phyloP scores from a whole-genome alignment of 768 basidiomycete species.

The Lactarius vividus region DNA sequence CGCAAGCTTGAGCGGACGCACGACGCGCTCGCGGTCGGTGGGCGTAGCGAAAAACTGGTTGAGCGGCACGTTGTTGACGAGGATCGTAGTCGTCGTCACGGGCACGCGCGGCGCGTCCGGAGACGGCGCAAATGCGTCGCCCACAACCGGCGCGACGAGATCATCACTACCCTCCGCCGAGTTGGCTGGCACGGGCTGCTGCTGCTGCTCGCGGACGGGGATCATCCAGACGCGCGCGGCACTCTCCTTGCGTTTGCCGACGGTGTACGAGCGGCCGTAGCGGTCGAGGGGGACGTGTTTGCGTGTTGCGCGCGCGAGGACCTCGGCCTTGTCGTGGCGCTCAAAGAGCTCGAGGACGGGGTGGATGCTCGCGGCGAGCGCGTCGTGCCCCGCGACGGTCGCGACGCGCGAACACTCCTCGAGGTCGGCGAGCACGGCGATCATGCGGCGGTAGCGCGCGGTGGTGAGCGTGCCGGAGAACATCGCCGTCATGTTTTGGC shows the following conservation, averaged over 20 bases:
- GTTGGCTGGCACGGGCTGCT: neutral
- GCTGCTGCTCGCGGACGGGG: constrained; percentile 41
- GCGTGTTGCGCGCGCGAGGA: constrained; percentile 47
- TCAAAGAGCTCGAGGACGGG: constrained; percentile 63
- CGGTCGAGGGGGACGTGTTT: constrained; percentile 65
- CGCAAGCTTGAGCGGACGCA: constrained; percentile 81
- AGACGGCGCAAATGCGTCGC: constrained; percentile 21
- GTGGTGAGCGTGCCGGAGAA: constrained; percentile 63
- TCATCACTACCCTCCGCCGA: neutral
- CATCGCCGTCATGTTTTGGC: constrained; percentile 53
- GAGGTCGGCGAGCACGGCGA: constrained; percentile 61
- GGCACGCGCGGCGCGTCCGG: constrained; percentile 27
- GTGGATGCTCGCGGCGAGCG: constrained; percentile 49
- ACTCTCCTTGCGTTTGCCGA: constrained; percentile 87
- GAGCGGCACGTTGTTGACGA: constrained; percentile 84
- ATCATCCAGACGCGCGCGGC: constrained; percentile 94
- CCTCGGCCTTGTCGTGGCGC: constrained; percentile 53
- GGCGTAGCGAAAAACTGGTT: constrained; percentile 73
- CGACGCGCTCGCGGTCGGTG: constrained; percentile 74
- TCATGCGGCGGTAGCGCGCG: constrained; percentile 65
- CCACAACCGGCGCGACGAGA: constrained; percentile 13
- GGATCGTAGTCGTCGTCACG: constrained; percentile 59
- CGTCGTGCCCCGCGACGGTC: constrained; percentile 51
- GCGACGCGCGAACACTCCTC: constrained; percentile 62
- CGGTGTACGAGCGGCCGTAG: constrained; percentile 79